phyloP scores from a whole-genome alignment of 2,329 filamentous ascomycete genomes.

The Fusarium veterinarium region DNA sequence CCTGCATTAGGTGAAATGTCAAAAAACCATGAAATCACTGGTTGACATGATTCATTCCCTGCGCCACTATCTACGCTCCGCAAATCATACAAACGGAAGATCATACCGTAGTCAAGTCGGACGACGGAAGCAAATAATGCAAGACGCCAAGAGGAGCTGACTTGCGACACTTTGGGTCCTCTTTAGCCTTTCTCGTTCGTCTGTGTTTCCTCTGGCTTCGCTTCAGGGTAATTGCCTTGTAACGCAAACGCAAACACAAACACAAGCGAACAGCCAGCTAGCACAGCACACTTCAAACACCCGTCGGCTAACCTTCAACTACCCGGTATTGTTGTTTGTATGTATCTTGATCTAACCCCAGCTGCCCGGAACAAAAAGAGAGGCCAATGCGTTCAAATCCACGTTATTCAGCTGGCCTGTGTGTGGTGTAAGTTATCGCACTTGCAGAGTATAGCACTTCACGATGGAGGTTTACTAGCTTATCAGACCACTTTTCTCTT shows the following conservation, averaged over 20 bases:
- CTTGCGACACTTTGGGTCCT: slow-evolving; percentile 19
- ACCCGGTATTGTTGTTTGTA: background rate
- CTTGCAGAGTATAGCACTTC: background rate
- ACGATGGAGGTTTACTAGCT: background rate
- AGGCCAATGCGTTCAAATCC: slow-evolving; percentile 14
- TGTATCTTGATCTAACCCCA: background rate
- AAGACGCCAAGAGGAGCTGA: slow-evolving; percentile 29
- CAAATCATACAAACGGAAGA: background rate
- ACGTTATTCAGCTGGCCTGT: slow-evolving; percentile 20
- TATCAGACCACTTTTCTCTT: slow-evolving; percentile 6
- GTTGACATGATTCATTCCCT: background rate
- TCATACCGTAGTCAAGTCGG: background rate
- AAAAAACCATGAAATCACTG: background rate
- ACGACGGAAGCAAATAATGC: slow-evolving; percentile 8
- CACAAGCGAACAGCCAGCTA: slow-evolving; percentile 18
- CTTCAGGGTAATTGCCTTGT: slow-evolving; percentile 27
- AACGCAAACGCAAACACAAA: slow-evolving; percentile 35
- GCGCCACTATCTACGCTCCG: background rate
- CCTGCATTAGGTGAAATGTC: slow-evolving; percentile 20
- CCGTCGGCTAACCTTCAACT: background rate
- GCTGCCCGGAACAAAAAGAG: background rate
- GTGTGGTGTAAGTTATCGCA: slow-evolving; percentile 2
- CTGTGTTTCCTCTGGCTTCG: background rate
- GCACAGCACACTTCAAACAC: slow-evolving; percentile 11
- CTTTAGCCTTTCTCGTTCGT: background rate